Base-by-base conservation (phyloP, 78 protist species). In the Blattamonas nauphoetae region DNA sequence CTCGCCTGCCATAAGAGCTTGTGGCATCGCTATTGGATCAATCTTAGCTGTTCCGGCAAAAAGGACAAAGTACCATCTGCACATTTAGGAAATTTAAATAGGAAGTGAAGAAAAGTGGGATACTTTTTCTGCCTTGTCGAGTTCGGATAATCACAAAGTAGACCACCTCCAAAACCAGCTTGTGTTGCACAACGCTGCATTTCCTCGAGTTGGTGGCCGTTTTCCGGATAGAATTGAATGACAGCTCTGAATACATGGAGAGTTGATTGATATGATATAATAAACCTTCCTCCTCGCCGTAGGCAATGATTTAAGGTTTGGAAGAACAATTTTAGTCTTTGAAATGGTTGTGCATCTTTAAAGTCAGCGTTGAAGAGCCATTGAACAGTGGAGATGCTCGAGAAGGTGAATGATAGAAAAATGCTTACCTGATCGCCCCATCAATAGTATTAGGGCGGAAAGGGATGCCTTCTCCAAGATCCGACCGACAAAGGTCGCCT, bases 81-180 rank as follows among this genome's bases (percentile, higher is more conserved):
- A 55, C 71, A 21, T 11, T 29, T 29, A 55, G 71, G 21, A 55
- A 55, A 55, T 55, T 29, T 29, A 55, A 55, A 55, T 55, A 29
- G 71, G 21, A 55, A 55, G 38, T 55, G 71, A 55, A 55, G 21
- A 55, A 29, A 55, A 29, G 71, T 55, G 11, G 11, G 38, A 55
- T 29, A 32, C 87, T 90, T 90, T 79, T 90, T 90, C 44, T 83
- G 64, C 32, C 38, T 4, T 38, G 78, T 33, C 0, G 89, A 84
- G 78, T 81, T 45, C 36, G 93, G 93, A 42, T n/a, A 88, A 78
- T 91, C 93, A 4, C 87, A 85, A 3, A 91, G 87, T 33, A 85
- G 55, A 32, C 93, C 93, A 11, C 93, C 93, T 1, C 45, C 3
- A 43, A 91, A 91, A 32, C 93, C 93, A 0, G 89, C 89, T 4